Evolutionary conservation across 2,329 filamentous ascomycete genomes (phyloP).

Genomic region (Gnomoniopsis sp.): DNA sequence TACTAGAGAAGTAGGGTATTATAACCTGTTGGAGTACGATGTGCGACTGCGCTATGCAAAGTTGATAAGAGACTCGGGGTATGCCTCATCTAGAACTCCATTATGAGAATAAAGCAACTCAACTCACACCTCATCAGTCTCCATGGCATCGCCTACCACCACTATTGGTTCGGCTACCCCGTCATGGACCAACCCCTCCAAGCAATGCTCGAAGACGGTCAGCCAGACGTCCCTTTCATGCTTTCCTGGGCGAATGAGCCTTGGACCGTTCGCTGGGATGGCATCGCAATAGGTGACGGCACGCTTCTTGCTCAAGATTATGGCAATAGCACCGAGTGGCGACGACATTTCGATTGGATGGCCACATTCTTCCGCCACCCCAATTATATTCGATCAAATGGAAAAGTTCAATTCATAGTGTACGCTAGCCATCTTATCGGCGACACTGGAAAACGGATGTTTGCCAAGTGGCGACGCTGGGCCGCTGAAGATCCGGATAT

Average conservation of each 20-base stretch:
- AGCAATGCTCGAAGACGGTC: conserved; percentile 7
- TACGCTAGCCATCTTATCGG: conserved; percentile 12
- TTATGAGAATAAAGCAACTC: neutral
- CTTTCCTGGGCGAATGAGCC: conserved; percentile 17
- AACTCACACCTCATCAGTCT: neutral
- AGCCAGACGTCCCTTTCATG: conserved; percentile 14
- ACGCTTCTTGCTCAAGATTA: conserved; percentile 10
- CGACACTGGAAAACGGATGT: conserved; percentile 26
- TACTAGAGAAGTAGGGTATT: conserved; percentile 12
- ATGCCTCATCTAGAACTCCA: neutral
- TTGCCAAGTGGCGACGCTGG: conserved; percentile 15
- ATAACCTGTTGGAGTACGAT: conserved; percentile 10
- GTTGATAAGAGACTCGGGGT: conserved; percentile 6
- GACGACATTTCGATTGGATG: conserved; percentile 14
- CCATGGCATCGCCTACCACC: conserved; percentile 12
- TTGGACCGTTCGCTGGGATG: conserved; percentile 14
- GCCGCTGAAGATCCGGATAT: conserved; percentile 10
- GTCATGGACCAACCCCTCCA: conserved; percentile 14
- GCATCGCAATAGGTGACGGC: neutral
- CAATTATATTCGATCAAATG: conserved; percentile 10
- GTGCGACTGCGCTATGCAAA: conserved; percentile 5
- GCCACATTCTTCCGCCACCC: conserved; percentile 15
- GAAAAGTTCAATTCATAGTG: conserved; percentile 16
- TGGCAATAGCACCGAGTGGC: conserved; percentile 10
- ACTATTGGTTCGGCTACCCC: conserved; percentile 17